Conservation (phyloP, 2,329 filamentous ascomycete genomes). For the Penicillium nordicum region DNA sequence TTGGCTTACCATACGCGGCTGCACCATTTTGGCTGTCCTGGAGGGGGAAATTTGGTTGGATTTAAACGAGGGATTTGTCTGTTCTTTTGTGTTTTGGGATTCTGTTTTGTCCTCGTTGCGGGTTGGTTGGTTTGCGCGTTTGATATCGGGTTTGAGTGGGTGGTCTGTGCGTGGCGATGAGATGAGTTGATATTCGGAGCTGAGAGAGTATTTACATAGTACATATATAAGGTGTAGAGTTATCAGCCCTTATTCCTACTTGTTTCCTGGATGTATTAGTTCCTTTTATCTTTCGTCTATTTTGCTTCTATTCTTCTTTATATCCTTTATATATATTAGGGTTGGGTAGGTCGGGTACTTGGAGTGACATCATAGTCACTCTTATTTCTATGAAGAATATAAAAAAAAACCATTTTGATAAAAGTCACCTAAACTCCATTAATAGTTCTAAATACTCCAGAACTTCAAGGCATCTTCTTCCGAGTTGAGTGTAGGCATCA, state of each 20-base stretch:
- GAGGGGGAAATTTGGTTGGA: not conserved
- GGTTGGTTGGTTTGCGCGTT: constrained; percentile 9
- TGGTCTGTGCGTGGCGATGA: constrained; percentile 25
- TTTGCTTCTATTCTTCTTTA: not conserved
- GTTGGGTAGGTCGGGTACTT: not conserved
- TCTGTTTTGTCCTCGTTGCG: constrained; percentile 1
- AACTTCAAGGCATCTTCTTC: not conserved
- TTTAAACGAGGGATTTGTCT: not conserved
- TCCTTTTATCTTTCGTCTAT: not conserved
- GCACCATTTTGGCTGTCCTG: constrained; percentile 44
- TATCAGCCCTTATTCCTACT: too few relatives aligned
- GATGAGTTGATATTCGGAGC: not conserved
- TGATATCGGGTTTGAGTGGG: constrained; percentile 17
- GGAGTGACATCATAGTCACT: constrained; percentile 27
- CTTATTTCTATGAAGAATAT: not conserved
- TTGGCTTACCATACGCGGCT: constrained; percentile 57
- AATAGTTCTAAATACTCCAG: not conserved
- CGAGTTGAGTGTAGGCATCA: not conserved
- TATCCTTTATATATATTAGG: not conserved
- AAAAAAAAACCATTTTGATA: not conserved
- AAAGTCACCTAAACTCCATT: not conserved
- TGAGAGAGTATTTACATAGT: not conserved
- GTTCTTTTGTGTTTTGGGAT: not conserved
- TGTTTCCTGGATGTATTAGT: not conserved
- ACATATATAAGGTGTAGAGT: not conserved